Evolutionary conservation across 2,329 filamentous ascomycete genomes (phyloP).

Genomic region (Dendrostoma leiphaemia): DNA sequence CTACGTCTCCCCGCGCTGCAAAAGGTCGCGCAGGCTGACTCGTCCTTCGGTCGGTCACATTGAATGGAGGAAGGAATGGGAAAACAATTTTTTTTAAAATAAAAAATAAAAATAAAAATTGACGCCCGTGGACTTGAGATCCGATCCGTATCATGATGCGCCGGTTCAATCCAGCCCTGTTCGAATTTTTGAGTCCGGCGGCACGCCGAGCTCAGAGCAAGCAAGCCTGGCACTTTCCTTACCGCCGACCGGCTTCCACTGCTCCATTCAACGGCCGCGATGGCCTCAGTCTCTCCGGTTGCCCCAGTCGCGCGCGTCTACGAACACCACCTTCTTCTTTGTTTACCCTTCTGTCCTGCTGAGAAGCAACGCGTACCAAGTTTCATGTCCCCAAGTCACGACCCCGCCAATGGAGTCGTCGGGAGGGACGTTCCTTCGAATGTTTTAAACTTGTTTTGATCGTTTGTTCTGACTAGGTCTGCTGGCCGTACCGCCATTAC

Average conservation of each 20-base stretch:
- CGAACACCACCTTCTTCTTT: neutral
- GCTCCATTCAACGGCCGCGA: constrained; percentile 9
- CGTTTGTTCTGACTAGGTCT: constrained; percentile 10
- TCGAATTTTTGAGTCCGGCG: neutral
- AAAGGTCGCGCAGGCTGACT: too few relatives aligned
- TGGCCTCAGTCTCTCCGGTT: constrained; percentile 10
- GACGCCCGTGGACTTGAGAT: too few relatives aligned
- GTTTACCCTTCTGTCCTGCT: too few relatives aligned
- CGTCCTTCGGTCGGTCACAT: too few relatives aligned
- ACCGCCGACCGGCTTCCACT: constrained; percentile 8
- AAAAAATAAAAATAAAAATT: too few relatives aligned
- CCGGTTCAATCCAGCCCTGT: neutral
- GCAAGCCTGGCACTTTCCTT: neutral
- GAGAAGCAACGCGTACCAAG: too few relatives aligned
- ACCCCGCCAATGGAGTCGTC: constrained; percentile 8
- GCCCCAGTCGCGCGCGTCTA: constrained; percentile 19
- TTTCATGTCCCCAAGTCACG: constrained; percentile 1
- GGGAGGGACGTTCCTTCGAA: neutral
- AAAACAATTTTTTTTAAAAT: too few relatives aligned
- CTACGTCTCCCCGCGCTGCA: too few relatives aligned
- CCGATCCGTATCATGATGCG: too few relatives aligned
- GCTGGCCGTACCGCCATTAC: neutral
- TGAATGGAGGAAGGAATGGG: too few relatives aligned
- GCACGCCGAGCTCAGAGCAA: too few relatives aligned
- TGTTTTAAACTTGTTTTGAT: constrained; percentile 5